A percentile compares a stretch with the other conserved stretches of the same genome.
Conservation (phyloP, 192 early-diverging fungal genomes). For the Coemansia sp. region DNA sequence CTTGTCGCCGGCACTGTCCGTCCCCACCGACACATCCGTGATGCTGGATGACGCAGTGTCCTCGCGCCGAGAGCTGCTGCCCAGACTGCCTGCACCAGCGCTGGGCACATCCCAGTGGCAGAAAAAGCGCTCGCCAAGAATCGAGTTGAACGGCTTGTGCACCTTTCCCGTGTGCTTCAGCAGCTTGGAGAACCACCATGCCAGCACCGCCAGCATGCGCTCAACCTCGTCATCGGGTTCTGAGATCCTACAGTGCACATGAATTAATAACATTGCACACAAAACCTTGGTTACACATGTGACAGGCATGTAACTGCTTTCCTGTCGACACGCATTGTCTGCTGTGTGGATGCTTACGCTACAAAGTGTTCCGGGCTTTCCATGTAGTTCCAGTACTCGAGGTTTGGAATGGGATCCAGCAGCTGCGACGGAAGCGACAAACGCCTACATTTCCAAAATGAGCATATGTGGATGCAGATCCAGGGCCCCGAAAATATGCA, state of each 20-base stretch:
- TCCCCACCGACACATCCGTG: constrained; percentile 16
- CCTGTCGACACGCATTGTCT: not conserved
- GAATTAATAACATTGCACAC: constrained; percentile 9
- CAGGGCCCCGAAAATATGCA: not conserved
- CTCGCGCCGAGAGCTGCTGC: constrained; percentile 6
- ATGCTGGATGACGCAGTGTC: constrained; percentile 41
- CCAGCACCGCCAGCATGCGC: constrained; percentile 66
- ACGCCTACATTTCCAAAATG: constrained; percentile 46
- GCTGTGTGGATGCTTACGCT: constrained; percentile 35
- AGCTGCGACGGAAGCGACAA: constrained; percentile 70
- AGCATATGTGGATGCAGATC: not conserved
- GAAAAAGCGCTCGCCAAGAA: constrained; percentile 59
- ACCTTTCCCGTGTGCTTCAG: constrained; percentile 59
- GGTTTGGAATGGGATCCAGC: constrained; percentile 68
- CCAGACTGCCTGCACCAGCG: not conserved
- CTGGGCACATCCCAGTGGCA: constrained; percentile 55
- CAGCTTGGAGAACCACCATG: constrained; percentile 74
- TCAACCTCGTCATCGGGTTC: constrained; percentile 63
- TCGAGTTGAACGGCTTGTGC: constrained; percentile 59
- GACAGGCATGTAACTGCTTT: not conserved
- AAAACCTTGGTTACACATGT: not conserved
- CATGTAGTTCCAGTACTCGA: constrained; percentile 78
- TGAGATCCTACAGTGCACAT: constrained; percentile 47
- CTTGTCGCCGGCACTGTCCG: constrained; percentile 6
- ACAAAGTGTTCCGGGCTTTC: constrained; percentile 73